Evolutionary conservation across 495 filamentous ascomycete species (phyloP), one percentile per base, ranked within the genome.

Genomic region (Penicillium pancosmium): DNA sequence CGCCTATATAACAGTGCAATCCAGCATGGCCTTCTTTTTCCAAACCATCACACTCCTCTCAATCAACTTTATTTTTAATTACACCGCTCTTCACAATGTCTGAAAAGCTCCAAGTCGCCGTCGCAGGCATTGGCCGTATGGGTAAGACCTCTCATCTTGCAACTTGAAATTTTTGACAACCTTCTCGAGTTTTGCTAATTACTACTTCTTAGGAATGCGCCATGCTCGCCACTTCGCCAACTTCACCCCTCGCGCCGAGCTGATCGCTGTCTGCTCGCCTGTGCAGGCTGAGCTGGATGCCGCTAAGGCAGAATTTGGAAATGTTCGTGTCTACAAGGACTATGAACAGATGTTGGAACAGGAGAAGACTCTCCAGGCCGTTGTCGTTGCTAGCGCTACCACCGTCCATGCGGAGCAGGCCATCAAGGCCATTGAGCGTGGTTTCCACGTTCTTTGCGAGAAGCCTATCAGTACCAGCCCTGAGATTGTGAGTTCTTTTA

Each of bases 111-210:
- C 69, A 71, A 40, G 72, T 82, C 31, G 80, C 69, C 33, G 70
- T 77, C 27, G 78, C 73, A 13, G 81, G 81, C 58, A 74, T 83
- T 56, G 81, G 81, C 10, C 79, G 81, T 54, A 83, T 82, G 80
- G 80, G 79, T 59, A 64, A 50, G 43, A 25, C 27, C 16, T 21
- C 10, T 38, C 36, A 13, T 15, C 15, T 9, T 5, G 11, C 36
- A n/a, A 38, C 36, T 38, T n/a, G 15, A 5, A 38, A 38, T 13
- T 38, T 38, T 7, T 36, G 10, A 38, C 36, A 31, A 31, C 27
- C 8, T 31, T 31, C 27, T 9, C 27, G 11, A 46, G 21, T 19
- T 40, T 40, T 15, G 10, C 15, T 40, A 40, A 40, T 40, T n/a
- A 6, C 33, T 54, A n/a, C 34, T 18, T 50, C 15, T n/a, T 41